Evolutionary conservation across 1,284 basidiomycete species (phyloP), one percentile per base, ranked within the genome.

Genomic region (Ganoderma boninense): DNA sequence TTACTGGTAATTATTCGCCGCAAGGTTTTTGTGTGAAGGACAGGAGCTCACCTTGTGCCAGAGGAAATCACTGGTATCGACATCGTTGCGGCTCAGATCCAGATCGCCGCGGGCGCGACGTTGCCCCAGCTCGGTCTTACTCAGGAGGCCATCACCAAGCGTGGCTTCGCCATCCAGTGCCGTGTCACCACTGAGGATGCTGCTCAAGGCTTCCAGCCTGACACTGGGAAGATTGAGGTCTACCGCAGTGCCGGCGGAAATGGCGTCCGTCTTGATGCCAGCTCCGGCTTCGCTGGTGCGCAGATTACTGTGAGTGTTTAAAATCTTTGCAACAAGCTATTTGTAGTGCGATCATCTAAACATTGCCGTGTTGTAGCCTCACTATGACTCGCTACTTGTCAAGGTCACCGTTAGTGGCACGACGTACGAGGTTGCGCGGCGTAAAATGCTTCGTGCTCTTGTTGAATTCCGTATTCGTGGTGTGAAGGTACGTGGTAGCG

Each of bases 401-500:
- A 99, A 99, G 85, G 96, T 96, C 79, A 94, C 93, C 62, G 97
- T 98, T 73, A 97, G 94, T 75, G 98, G 98, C 65, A 97, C 97
- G 20, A 99, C 97, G 2, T 99, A 99, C 80, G 98, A 99, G 81
- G 97, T 99, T 66, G 97, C 98, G 40, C 92, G 98, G 71, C 89
- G 98, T 77, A 99, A 99, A 89, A 99, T 99, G 97, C 90, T 99
- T 67, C 95, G 98, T 79, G 97, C 98, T 42, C 89, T 99, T 26
- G 97, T 99, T 71, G 98, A 99, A 83, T 99, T 99, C 93, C 95
- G 98, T 81, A 99, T 99, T 77, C 96, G 98, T 78, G 97, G 97
- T 79, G 97, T 98, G 82, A 98, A 98, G 91, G 93, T 92, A 38
- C 77, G 69, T 44, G 69, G 74, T 52, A n/a, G 73, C n/a, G 68